Base-by-base conservation (phyloP, 2,329 filamentous ascomycete species). In the Mollisiaceae sp. region DNA sequence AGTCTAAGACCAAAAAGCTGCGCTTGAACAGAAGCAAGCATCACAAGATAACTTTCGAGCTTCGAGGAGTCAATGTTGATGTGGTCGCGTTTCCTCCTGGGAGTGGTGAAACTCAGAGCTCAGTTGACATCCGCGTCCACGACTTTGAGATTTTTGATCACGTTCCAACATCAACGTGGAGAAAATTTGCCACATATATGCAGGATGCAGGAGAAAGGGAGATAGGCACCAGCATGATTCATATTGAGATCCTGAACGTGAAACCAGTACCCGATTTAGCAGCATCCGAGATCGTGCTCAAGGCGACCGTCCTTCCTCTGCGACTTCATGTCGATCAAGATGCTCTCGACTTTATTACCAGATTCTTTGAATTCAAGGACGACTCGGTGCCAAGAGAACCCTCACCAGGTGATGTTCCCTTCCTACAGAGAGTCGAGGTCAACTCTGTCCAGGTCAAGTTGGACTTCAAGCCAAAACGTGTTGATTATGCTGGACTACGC, bases 331-430 rank as follows among this genome's bases (percentile, higher is more conserved):
- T 99, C 39, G 95, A 99, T 74, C 95, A 99, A 78, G 95, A 99
- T 78, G 94, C 95, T 0, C 85, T 99, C 4, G 95, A 99, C 76
- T 99, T 99, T 76, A 92, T 99, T 75, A 97, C 91, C 1, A 89
- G 95, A 1, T 99, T 99, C 82, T 99, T 99, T 74, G 94, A 97
- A 73, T 99, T 99, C 83, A 96, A 97, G 75, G 93, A 97, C 71
- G 91, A 94, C 47, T 81, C 81, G 1, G 79, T 80, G 9, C 81
- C 85, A 0, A 79, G 81, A 4, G 83, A 87, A 36, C 79, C 82
- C 2, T 85, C 87, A 0, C 84, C 88, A 1, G 88, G 88, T 55
- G 93, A 96, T 62, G 81, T 90, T 8, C 92, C 93, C 0, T 99
- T 97, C 77, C 82, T 99, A 1, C 94, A 98, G 76, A 87, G 95